Percentiles rank a stretch among this genome's conserved stretches.
These are phyloP conservation scores for Tuber borchii DNA, from an alignment of 495 filamentous ascomycete genomes.

Conservation along the genomic window DNA sequence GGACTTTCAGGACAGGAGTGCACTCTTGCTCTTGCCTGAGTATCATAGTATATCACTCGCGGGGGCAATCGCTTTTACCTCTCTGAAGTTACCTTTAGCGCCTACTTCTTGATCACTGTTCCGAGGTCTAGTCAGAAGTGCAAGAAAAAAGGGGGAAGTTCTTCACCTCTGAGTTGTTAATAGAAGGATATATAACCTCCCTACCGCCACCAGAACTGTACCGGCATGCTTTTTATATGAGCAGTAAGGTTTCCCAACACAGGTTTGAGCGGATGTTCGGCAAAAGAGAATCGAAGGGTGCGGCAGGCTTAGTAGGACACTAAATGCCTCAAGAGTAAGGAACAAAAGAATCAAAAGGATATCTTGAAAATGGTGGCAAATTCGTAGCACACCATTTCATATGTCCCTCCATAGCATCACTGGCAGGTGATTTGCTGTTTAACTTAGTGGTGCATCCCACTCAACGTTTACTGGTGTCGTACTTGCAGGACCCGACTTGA, in stretches of 20 bases:
- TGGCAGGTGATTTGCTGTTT: background rate
- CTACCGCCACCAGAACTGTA: background rate
- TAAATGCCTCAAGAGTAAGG: background rate
- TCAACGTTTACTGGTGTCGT: too few relatives aligned
- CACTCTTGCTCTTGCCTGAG: background rate
- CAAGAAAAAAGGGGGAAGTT: background rate
- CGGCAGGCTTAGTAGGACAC: background rate
- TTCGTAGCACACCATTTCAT: background rate
- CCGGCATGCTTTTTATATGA: background rate
- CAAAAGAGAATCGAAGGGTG: background rate
- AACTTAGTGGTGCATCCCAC: too few relatives aligned
- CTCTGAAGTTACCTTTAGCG: background rate
- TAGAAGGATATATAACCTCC: background rate
- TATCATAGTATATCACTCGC: background rate
- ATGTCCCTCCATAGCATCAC: background rate
- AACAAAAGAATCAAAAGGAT: background rate
- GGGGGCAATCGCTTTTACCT: background rate
- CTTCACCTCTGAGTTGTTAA: background rate
- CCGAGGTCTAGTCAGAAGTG: background rate
- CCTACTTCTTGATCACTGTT: background rate
- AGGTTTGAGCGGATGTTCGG: background rate
- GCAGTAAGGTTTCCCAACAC: background rate
- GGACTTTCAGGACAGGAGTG: too few relatives aligned
- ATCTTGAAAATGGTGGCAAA: background rate
- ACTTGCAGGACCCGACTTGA: too few relatives aligned